A percentile compares a stretch with the other conserved stretches of the same genome.
Conservation (phyloP, 768 basidiomycete genomes). For the Steccherinum ochraceum region DNA sequence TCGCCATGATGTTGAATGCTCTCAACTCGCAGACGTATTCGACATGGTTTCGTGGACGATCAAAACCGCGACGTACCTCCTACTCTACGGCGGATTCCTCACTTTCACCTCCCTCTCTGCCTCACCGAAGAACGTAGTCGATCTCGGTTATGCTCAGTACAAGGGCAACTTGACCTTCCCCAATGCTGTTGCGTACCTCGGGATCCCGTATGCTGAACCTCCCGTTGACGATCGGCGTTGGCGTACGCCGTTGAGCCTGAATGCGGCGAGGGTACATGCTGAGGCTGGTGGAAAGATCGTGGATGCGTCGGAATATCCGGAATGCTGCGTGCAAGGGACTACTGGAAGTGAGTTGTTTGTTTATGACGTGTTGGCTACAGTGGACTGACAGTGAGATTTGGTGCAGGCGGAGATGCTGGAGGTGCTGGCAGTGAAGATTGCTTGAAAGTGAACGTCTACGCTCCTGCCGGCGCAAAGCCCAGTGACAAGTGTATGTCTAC, state of each 20-base stretch:
- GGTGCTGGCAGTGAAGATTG: conserved; percentile 66
- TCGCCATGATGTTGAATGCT: too few species aligned
- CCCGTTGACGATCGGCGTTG: conserved; percentile 27
- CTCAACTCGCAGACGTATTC: neutral
- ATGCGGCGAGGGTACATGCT: conserved; percentile 36
- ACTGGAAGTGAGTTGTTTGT: conserved; percentile 32
- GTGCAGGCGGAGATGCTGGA: conserved; percentile 46
- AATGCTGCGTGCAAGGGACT: conserved; percentile 56
- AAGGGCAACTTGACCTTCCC: conserved; percentile 45
- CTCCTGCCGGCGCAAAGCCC: conserved; percentile 40
- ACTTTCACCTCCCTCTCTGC: conserved; percentile 1
- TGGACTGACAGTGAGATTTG: too few species aligned
- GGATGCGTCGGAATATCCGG: conserved; percentile 47
- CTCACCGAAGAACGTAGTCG: conserved; percentile 29
- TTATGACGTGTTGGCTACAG: neutral
- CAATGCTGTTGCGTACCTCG: conserved; percentile 50
- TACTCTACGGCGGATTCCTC: neutral
- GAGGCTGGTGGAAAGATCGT: conserved; percentile 33
- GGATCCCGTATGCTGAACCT: conserved; percentile 32
- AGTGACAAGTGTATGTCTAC: conserved; percentile 39
- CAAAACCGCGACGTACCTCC: neutral
- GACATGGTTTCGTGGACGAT: neutral
- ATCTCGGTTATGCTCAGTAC: conserved; percentile 56
- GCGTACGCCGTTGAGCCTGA: conserved; percentile 44
- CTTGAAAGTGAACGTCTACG: conserved; percentile 60